A percentile compares a stretch with the other conserved stretches of the same genome.
Evolutionary conservation across 768 basidiomycete species (phyloP).

Genomic region (Hygrocybe punicea): DNA sequence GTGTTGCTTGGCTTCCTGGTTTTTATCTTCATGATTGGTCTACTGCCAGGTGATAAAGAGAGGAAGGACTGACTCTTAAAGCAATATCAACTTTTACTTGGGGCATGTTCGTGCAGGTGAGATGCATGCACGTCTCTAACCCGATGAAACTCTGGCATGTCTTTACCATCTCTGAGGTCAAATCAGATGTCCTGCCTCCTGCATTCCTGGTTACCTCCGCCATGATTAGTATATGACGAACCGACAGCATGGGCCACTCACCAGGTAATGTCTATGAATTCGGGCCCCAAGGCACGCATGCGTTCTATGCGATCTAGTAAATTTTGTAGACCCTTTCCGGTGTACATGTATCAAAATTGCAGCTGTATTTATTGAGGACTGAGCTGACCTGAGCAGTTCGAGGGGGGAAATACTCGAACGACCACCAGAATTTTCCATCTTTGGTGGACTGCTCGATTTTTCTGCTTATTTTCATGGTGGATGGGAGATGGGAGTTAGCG

Average conservation of each 20-base stretch:
- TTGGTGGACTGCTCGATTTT: conserved; percentile 84
- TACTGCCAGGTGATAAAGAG: background rate
- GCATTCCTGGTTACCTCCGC: conserved; percentile 68
- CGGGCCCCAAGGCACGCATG: conserved; percentile 92
- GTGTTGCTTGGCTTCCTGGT: conserved; percentile 80
- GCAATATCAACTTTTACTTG: conserved; percentile 91
- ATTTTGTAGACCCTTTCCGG: conserved; percentile 81
- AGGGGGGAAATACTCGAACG: conserved; percentile 97
- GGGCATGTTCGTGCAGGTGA: conserved; percentile 99
- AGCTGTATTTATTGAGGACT: background rate
- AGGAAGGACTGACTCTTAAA: conserved; percentile 45
- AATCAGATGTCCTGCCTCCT: conserved; percentile 90
- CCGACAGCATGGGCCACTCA: conserved; percentile 23
- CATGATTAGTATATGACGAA: background rate
- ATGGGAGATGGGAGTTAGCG: background rate
- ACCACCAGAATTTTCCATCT: conserved; percentile 93
- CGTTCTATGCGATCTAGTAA: conserved; percentile 97
- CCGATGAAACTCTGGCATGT: conserved; percentile 91
- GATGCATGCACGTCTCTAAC: conserved; percentile 96
- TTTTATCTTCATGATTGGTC: no score
- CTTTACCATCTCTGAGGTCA: conserved; percentile 91
- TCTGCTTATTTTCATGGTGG: conserved; percentile 88
- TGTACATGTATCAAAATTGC: background rate
- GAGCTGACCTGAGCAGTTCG: conserved; percentile 81
- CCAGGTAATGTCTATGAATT: conserved; percentile 99